Base-by-base conservation (phyloP, 208 protist species). In the Leishmania martiniquensis region DNA sequence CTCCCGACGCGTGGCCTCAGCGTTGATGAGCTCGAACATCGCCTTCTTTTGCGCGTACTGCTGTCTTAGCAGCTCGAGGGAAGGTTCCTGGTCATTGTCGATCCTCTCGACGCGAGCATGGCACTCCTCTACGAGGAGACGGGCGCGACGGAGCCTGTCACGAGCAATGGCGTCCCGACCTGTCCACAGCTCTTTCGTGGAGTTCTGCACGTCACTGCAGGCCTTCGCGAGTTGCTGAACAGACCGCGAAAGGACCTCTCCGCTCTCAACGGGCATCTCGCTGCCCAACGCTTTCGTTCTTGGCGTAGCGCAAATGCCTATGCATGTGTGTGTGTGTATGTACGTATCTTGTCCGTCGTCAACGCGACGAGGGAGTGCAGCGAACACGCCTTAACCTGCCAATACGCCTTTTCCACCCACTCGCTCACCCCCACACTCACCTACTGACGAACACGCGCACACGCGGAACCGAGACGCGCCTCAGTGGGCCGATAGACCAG, bases 251-350 rank as follows among this genome's bases (percentile, higher is more conserved):
- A 93, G 80, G 3, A 85, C 72, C 71, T 95, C 91, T 51, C 86
- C 88, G 72, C 80, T 83, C 68, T 91, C 89, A 49, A 92, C 47
- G 20, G 91, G 79, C 91, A 95, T 95, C 78, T 1, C n/a, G 22
- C 65, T 71, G 47, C 4, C 29, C 25, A 10, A 22, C n/a, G 68
- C 17, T 69, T 34, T 25, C 65, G 32, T 44, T n/a, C 1, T 15
- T 44, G 20, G 62, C 39, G 34, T 17, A 44, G 6, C 20, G 37
- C 37, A n/a, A n/a, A n/a, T n/a, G n/a, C n/a, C n/a, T n/a, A n/a
- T n/a, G n/a, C n/a, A n/a, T n/a, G n/a, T n/a, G n/a, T n/a, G n/a
- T n/a, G 34, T 67, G 4, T 44, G 62, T 22, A 2, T 29, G 2
- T 44, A 25, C 22, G 52, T 15, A 20, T 63, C 57, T 20, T n/a